These are phyloP conservation scores for Sextonia rubra DNA, from an alignment of 164 flowering plant species.

Conservation along the genomic window DNA sequence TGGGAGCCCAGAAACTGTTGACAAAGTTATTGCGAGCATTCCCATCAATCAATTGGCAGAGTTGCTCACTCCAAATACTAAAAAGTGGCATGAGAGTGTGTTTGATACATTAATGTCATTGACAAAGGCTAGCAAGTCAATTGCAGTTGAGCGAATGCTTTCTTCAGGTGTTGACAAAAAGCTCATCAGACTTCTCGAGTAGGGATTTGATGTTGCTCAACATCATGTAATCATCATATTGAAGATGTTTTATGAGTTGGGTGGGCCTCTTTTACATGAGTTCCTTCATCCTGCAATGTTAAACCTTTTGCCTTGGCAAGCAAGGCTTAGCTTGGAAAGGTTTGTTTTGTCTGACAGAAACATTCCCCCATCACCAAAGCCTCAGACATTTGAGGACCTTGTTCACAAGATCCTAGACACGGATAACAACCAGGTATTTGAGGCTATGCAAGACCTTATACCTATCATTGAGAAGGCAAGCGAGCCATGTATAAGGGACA, in stretches of 20 bases:
- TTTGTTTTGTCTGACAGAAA: conserved; percentile 24
- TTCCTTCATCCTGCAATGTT: conserved; percentile 30
- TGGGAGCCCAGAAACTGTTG: conserved; percentile 28
- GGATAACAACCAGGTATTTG: conserved; percentile 27
- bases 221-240: conserved; percentile 36
- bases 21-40: conserved; percentile 29
- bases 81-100: conserved; percentile 41
- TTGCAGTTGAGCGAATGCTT: conserved; percentile 39
- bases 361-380: conserved; percentile 25
- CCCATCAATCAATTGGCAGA: conserved; percentile 28
- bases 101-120: conserved; percentile 34
- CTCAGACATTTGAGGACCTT: conserved; percentile 34
- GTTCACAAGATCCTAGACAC: conserved; percentile 25
- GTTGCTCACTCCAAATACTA: conserved; percentile 28
- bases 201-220: conserved; percentile 42
- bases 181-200: conserved; percentile 34
- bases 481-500: conserved; percentile 28
- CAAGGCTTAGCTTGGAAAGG: conserved; percentile 36
- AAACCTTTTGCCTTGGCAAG: conserved; percentile 45
- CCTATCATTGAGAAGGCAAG: conserved; percentile 38
- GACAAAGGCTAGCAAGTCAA: conserved; percentile 36
- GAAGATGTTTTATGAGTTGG: conserved; percentile 38
- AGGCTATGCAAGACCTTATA: conserved; percentile 42
- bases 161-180: conserved; percentile 35
- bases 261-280: conserved; percentile 20